These are phyloP conservation scores for Agarophyton chilense DNA, from an alignment of 23 red algal genomes.

Conservation along the genomic window DNA sequence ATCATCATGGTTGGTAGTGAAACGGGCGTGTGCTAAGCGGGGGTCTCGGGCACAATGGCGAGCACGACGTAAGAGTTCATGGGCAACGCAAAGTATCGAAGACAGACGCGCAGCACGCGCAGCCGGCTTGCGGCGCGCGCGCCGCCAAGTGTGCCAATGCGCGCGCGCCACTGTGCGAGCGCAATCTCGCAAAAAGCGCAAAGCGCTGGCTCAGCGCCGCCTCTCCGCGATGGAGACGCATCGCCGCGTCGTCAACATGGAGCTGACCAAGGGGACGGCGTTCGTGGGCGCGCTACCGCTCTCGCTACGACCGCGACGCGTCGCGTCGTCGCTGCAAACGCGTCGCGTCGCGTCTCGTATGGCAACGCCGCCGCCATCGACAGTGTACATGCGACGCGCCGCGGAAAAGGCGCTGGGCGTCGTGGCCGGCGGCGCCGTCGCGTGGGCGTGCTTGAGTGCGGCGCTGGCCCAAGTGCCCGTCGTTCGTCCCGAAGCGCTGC, in stretches of 20 bases:
- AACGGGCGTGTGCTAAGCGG: background rate
- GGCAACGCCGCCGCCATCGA: too few relatives aligned
- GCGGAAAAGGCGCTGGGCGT: too few relatives aligned
- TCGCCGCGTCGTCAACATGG: background rate
- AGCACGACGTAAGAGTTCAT: background rate
- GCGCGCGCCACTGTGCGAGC: background rate
- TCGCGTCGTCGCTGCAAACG: background rate
- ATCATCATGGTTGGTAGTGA: too few relatives aligned
- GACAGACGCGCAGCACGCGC: too few relatives aligned
- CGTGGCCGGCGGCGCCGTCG: background rate
- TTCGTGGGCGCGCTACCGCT: background rate
- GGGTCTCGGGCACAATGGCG: background rate
- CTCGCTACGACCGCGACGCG: background rate
- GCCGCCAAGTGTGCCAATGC: background rate
- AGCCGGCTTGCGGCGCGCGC: background rate
- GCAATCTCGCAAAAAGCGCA: background rate
- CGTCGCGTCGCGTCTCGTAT: too few relatives aligned
- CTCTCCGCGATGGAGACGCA: background rate
- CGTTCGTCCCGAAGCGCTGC: background rate
- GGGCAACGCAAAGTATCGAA: too few relatives aligned
- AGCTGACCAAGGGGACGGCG: background rate
- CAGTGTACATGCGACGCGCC: too few relatives aligned
- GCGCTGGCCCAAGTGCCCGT: background rate
- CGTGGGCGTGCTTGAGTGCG: background rate
- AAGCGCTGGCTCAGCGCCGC: background rate